These are phyloP conservation scores for Colletotrichum scovillei DNA, from an alignment of 2,329 filamentous ascomycete species.

Conservation along the genomic window DNA sequence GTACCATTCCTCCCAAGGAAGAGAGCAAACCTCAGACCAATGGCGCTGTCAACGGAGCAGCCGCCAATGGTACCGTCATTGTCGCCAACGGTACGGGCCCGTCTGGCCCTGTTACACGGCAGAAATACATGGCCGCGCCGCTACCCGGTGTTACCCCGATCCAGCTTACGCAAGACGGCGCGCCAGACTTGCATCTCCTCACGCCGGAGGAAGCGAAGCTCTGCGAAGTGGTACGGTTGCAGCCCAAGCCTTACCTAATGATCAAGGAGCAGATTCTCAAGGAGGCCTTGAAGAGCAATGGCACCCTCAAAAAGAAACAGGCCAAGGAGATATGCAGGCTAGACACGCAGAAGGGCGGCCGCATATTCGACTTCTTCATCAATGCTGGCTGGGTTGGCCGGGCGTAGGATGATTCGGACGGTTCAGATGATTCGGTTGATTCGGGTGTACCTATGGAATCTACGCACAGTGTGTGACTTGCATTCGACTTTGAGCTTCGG, in stretches of 20 bases:
- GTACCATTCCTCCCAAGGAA: constrained; percentile 42
- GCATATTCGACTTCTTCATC: constrained; percentile 95
- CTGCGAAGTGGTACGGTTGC: constrained; percentile 84
- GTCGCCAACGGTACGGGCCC: constrained; percentile 49
- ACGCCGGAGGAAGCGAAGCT: constrained; percentile 86
- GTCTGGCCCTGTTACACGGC: constrained; percentile 51
- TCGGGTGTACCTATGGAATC: too few species aligned
- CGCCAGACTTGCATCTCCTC: constrained; percentile 86
- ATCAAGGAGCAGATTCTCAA: constrained; percentile 94
- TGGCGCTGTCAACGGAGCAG: constrained; percentile 61
- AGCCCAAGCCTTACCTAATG: constrained; percentile 94
- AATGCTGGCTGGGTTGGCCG: constrained; percentile 93
- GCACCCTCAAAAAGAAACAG: constrained; percentile 92
- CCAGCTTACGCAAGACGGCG: constrained; percentile 78
- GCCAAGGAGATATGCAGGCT: constrained; percentile 87
- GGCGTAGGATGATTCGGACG: constrained; percentile 58
- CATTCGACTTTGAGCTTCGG: neutral
- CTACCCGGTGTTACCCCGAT: constrained; percentile 73
- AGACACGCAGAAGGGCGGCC: constrained; percentile 84
- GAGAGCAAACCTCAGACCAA: constrained; percentile 67
- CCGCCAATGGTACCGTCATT: constrained; percentile 52
- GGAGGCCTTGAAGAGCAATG: constrained; percentile 90
- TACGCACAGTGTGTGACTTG: neutral
- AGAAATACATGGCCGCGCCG: constrained; percentile 64
- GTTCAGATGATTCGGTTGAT: too few species aligned